Percentiles rank a stretch among this genome's conserved stretches.
Conservation (phyloP, 805 yeast species). For the Barnettozyma vustinii region DNA sequence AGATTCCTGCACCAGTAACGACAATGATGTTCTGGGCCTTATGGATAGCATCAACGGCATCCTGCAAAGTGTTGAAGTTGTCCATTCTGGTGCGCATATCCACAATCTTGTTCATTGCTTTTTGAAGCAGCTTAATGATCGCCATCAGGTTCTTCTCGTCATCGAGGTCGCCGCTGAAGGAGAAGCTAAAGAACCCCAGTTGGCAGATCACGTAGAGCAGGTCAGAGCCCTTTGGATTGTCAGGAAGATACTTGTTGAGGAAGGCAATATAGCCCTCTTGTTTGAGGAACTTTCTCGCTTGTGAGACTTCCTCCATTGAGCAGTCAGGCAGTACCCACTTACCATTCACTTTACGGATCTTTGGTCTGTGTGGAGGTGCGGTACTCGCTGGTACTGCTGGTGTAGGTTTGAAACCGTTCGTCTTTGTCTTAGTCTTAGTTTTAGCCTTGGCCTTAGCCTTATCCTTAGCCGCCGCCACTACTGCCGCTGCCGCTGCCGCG, state of each 20-base stretch:
- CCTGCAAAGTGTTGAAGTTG: conserved; percentile 51
- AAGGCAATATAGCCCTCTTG: conserved; percentile 55
- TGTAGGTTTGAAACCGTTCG: neutral
- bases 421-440: too few species aligned
- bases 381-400: neutral
- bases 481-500: too few species aligned
- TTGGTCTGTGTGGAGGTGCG: conserved; percentile 1
- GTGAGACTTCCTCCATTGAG: conserved; percentile 39
- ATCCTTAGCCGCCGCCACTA: too few species aligned
- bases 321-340: conserved; percentile 31
- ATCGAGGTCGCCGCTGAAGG: conserved; percentile 29
- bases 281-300: conserved; percentile 51
- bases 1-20: conserved; percentile 89
- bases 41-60: conserved; percentile 48
- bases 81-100: conserved; percentile 50
- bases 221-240: conserved; percentile 52
- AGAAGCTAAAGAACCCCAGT: conserved; percentile 48
- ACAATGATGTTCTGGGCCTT: conserved; percentile 60
- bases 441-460: too few species aligned
- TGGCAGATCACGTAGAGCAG: conserved; percentile 50
- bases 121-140: conserved; percentile 48
- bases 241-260: conserved; percentile 56
- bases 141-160: conserved; percentile 42
- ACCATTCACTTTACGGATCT: conserved; percentile 25
- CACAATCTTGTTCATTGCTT: conserved; percentile 60